Percentiles rank a stretch among this genome's conserved stretches.
Conservation (phyloP, 1,139 yeast genomes). For the Kluyveromyces marxianus region DNA sequence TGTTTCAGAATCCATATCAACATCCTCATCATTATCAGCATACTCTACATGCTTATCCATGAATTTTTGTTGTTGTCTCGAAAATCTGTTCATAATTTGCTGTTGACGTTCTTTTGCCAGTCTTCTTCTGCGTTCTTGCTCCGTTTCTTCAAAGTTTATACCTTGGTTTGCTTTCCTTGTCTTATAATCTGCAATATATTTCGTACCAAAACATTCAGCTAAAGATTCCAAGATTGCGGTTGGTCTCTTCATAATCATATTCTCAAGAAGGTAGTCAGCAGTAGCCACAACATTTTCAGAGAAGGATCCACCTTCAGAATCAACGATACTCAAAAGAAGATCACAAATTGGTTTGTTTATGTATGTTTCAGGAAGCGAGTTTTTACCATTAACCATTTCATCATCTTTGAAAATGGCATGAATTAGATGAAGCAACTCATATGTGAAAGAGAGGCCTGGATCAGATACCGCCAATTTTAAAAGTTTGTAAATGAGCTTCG, state of each 20-base stretch:
- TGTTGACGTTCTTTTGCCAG: slow-evolving; percentile 60
- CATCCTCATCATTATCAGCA: slow-evolving; percentile 32
- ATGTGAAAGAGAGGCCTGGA: slow-evolving; percentile 47
- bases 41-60: slow-evolving; percentile 38
- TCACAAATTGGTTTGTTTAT: slow-evolving; percentile 50
- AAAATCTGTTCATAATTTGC: slow-evolving; percentile 69
- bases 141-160: slow-evolving; percentile 42
- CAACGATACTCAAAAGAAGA: slow-evolving; percentile 43
- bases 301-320: slow-evolving; percentile 35
- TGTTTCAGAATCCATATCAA: slow-evolving; percentile 31
- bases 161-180: slow-evolving; percentile 38
- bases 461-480: slow-evolving; percentile 44
- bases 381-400: slow-evolving; percentile 36
- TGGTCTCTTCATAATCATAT: slow-evolving; percentile 41
- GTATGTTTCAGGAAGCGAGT: slow-evolving; percentile 39
- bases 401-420: slow-evolving; percentile 60
- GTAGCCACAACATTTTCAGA: slow-evolving; percentile 43
- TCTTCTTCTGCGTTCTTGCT: slow-evolving; percentile 45
- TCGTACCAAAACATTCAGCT: slow-evolving; percentile 50
- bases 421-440: slow-evolving; percentile 55
- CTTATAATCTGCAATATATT: slow-evolving; percentile 43
- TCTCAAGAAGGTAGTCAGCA: slow-evolving; percentile 49
- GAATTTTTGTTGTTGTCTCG: slow-evolving; percentile 68
- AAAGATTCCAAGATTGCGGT: slow-evolving; percentile 44
- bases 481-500: slow-evolving; percentile 49